Evolutionary conservation across 371 early-diverging fungal genomes (phyloP).

Genomic region (Mortierella sp.): DNA sequence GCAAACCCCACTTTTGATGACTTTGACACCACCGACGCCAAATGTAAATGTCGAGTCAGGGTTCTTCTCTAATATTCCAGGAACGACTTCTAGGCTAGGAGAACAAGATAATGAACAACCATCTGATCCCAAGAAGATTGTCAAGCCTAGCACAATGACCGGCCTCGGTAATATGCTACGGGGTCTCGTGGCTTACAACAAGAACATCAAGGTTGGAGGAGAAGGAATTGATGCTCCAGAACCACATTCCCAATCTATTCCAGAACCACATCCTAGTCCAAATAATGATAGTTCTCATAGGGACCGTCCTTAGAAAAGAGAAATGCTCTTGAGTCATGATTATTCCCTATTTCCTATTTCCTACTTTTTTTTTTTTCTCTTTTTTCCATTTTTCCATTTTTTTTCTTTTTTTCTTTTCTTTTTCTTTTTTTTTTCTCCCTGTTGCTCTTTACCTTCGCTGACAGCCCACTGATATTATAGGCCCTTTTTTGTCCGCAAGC

Average conservation of each 20-base stretch:
- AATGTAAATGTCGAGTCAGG: conserved; percentile 21
- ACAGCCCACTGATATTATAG: no score
- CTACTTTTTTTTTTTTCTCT: conserved; percentile 7
- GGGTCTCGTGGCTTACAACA: conserved; percentile 50
- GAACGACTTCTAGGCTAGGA: not conserved
- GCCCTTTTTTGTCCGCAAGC: not conserved
- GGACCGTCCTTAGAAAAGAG: not conserved
- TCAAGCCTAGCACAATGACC: conserved; percentile 34
- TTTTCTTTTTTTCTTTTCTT: not conserved
- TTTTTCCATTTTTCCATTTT: not conserved
- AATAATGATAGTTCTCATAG: not conserved
- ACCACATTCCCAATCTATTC: not conserved
- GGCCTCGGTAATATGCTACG: conserved; percentile 47
- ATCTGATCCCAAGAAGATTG: conserved; percentile 34
- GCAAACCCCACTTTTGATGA: conserved; percentile 18
- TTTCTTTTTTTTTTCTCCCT: not conserved
- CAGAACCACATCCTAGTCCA: not conserved
- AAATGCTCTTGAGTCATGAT: not conserved
- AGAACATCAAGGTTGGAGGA: conserved; percentile 51
- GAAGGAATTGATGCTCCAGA: conserved; percentile 22
- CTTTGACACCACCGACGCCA: conserved; percentile 33
- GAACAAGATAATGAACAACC: conserved; percentile 2
- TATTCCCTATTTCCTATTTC: not conserved
- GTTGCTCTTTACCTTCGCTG: not conserved
- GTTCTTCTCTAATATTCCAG: conserved; percentile 9